Evolutionary conservation across 2,329 filamentous ascomycete species (phyloP).

Genomic region (Conoideocrella luteorostrata): DNA sequence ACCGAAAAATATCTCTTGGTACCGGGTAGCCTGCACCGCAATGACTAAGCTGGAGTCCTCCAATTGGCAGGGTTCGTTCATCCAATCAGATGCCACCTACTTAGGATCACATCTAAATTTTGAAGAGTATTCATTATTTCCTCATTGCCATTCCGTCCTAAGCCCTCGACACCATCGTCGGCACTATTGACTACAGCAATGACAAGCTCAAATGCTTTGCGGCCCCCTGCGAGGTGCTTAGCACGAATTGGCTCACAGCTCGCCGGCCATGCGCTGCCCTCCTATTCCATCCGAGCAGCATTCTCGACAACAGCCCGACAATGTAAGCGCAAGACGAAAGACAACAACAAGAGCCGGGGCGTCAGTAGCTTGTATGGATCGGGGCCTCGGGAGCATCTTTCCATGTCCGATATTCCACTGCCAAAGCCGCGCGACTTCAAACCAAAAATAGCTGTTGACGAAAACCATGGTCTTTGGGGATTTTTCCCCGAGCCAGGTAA

Average conservation of each 20-base stretch:
- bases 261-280: constrained; percentile 9
- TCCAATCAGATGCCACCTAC: no score
- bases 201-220: constrained; percentile 21
- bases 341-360: constrained; percentile 74
- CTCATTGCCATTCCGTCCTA: no score
- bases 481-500: constrained; percentile 75
- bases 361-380: constrained; percentile 75
- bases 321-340: constrained; percentile 49
- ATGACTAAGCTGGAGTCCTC: no score
- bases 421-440: constrained; percentile 62
- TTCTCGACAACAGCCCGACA: constrained; percentile 52
- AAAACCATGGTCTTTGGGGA: constrained; percentile 81
- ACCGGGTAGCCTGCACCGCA: not conserved
- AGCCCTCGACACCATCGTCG: not conserved
- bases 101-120: constrained; percentile 4
- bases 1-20: no score
- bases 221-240: constrained; percentile 21
- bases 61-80: no score
- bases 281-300: constrained; percentile 16
- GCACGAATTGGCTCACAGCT: constrained; percentile 5
- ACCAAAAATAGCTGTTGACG: constrained; percentile 53
- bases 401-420: constrained; percentile 63
- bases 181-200: constrained; percentile 17
- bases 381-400: constrained; percentile 67
- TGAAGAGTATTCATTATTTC: not conserved